These are phyloP conservation scores for Bacidia gigantensis DNA, from an alignment of 495 filamentous ascomycete species.

Conservation along the genomic window DNA sequence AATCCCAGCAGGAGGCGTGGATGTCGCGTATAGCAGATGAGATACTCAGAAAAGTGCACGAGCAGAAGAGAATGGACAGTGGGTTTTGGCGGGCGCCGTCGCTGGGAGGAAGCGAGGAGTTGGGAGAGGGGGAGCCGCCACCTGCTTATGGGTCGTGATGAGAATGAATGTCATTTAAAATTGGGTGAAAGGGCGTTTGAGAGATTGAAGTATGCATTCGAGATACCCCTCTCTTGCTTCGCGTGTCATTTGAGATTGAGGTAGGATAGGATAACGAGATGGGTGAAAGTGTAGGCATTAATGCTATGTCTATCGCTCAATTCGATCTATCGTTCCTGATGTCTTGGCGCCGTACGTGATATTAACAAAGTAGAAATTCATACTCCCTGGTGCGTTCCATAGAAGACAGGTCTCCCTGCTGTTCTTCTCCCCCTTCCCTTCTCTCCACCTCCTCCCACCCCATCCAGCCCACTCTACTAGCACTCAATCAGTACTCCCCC, in stretches of 20 bases:
- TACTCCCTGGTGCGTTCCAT: too few relatives aligned
- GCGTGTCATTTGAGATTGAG: too few relatives aligned
- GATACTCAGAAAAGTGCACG: conserved; percentile 71
- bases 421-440: background rate
- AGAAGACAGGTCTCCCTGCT: background rate
- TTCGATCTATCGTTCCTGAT: too few relatives aligned
- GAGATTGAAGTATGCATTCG: background rate
- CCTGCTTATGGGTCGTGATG: conserved; percentile 43
- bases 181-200: background rate
- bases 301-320: too few relatives aligned
- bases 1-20: conserved; percentile 54
- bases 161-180: background rate
- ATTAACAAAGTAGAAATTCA: too few relatives aligned
- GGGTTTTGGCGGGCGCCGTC: conserved; percentile 21
- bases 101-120: conserved; percentile 24
- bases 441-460: background rate
- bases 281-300: too few relatives aligned
- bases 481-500: background rate
- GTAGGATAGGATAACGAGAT: too few relatives aligned
- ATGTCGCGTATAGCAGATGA: conserved; percentile 85
- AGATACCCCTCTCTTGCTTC: too few relatives aligned
- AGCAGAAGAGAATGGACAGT: conserved; percentile 30
- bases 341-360: too few relatives aligned
- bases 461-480: background rate
- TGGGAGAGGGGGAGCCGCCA: conserved; percentile 42